phyloP scores from a whole-genome alignment of 1,139 yeast species.

The Debaryomyces sp. region DNA sequence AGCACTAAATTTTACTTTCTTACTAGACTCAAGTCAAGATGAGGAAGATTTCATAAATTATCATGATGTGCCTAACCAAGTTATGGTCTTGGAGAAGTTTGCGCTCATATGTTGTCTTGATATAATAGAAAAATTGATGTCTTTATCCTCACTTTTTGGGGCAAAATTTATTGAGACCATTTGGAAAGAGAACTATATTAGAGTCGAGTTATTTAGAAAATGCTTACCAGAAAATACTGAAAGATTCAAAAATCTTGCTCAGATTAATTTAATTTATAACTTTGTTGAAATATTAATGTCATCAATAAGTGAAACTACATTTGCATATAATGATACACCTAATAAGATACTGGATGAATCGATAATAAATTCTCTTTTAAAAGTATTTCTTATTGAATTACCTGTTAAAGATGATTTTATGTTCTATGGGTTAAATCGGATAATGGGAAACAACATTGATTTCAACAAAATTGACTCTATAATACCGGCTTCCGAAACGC shows the following conservation, averaged over 20 bases:
- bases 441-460: constrained; percentile 54
- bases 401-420: constrained; percentile 43
- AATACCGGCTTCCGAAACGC: constrained; percentile 31
- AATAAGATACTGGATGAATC: constrained; percentile 18
- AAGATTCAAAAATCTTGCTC: constrained; percentile 38
- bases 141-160: constrained; percentile 29
- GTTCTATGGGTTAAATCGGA: constrained; percentile 56
- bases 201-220: constrained; percentile 25
- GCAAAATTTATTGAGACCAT: constrained; percentile 19
- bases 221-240: constrained; percentile 45
- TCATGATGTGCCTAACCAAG: constrained; percentile 43
- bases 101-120: constrained; percentile 56
- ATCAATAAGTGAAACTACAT: constrained; percentile 37
- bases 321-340: constrained; percentile 25
- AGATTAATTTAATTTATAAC: constrained; percentile 40
- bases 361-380: constrained; percentile 41
- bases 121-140: constrained; percentile 46
- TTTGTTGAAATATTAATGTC: constrained; percentile 44
- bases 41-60: constrained; percentile 39
- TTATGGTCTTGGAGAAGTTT: constrained; percentile 50
- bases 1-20: constrained; percentile 22
- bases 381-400: constrained; percentile 42
- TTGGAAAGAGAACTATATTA: constrained; percentile 28
- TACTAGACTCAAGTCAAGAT: constrained; percentile 30
- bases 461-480: constrained; percentile 33